Evolutionary conservation across 306 rosid species (phyloP).

Genomic region (Ammopiptanthus mongolicus): DNA sequence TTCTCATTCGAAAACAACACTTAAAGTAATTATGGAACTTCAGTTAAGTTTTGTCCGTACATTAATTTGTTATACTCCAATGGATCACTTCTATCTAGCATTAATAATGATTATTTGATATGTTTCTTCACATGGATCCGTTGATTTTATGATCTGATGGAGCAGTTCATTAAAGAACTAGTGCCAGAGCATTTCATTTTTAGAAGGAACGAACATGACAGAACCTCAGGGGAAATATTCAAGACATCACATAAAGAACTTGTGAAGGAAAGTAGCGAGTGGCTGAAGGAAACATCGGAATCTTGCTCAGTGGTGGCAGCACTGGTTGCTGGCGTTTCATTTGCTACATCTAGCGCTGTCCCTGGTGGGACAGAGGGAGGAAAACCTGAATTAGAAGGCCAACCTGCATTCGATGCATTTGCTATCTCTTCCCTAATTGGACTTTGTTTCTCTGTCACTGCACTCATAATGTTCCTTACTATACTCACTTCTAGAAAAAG

Average conservation of each 20-base stretch:
- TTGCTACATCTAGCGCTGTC: not conserved
- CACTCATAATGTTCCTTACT: slow-evolving; percentile 51
- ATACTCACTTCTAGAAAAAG: slow-evolving; percentile 41
- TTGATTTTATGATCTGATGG: not conserved
- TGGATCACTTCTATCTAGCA: too few relatives aligned
- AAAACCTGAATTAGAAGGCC: slow-evolving; percentile 23
- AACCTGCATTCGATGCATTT: slow-evolving; percentile 31
- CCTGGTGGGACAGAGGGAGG: slow-evolving; percentile 7
- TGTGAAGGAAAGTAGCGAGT: not conserved
- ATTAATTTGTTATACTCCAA: too few relatives aligned
- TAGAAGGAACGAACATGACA: not conserved
- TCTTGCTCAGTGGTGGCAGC: slow-evolving; percentile 26
- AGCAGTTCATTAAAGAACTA: not conserved
- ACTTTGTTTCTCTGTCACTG: slow-evolving; percentile 44
- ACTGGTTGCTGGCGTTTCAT: slow-evolving; percentile 12
- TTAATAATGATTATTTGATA: too few relatives aligned
- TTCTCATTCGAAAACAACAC: too few relatives aligned
- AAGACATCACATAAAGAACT: not conserved
- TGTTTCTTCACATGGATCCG: too few relatives aligned
- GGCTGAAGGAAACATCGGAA: slow-evolving; percentile 15
- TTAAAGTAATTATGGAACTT: too few relatives aligned
- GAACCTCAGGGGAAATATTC: not conserved
- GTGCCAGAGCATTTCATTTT: not conserved
- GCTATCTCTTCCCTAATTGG: slow-evolving; percentile 34
- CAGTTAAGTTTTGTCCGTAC: too few relatives aligned